These are phyloP conservation scores for Colletotrichum somersetense DNA, from an alignment of 2,329 filamentous ascomycete genomes.

Conservation along the genomic window DNA sequence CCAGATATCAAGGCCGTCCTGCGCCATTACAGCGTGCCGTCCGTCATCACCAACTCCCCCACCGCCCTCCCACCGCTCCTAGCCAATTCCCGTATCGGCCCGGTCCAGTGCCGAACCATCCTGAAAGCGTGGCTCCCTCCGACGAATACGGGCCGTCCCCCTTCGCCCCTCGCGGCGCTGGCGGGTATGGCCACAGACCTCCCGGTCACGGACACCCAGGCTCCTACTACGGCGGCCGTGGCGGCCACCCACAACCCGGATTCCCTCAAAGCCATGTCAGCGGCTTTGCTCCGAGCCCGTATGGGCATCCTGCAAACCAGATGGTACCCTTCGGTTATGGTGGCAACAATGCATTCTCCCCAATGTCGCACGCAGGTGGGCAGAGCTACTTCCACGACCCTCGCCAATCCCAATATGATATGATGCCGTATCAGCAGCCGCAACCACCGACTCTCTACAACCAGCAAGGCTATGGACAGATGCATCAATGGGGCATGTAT, in stretches of 20 bases:
- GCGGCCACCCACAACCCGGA: slow-evolving; percentile 46
- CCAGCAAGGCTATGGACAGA: slow-evolving; percentile 46
- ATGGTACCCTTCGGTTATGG: slow-evolving; percentile 62
- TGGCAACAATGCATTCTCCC: slow-evolving; percentile 58
- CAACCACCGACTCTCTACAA: slow-evolving; percentile 50
- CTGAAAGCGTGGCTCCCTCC: slow-evolving; percentile 75
- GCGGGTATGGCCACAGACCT: slow-evolving; percentile 37
- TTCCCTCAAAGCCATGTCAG: slow-evolving; percentile 64
- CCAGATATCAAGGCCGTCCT: slow-evolving; percentile 42
- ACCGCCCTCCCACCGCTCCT: slow-evolving; percentile 23
- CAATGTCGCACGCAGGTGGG: slow-evolving; percentile 54
- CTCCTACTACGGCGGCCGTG: slow-evolving; percentile 49
- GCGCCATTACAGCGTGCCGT: slow-evolving; percentile 20
- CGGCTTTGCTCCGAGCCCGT: slow-evolving; percentile 53
- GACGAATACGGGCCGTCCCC: slow-evolving; percentile 62
- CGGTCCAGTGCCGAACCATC: slow-evolving; percentile 62
- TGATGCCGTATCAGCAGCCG: slow-evolving; percentile 64
- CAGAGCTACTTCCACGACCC: slow-evolving; percentile 58
- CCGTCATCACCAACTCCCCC: background rate
- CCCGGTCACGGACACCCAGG: slow-evolving; percentile 43
- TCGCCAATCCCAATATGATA: slow-evolving; percentile 57
- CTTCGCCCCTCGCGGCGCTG: slow-evolving; percentile 52
- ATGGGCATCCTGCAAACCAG: slow-evolving; percentile 52
- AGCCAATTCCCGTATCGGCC: slow-evolving; percentile 53
- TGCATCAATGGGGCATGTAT: slow-evolving; percentile 55